Base-by-base conservation (phyloP, 2,329 filamentous ascomycete genomes). In the Neoarthrinium moseri region DNA sequence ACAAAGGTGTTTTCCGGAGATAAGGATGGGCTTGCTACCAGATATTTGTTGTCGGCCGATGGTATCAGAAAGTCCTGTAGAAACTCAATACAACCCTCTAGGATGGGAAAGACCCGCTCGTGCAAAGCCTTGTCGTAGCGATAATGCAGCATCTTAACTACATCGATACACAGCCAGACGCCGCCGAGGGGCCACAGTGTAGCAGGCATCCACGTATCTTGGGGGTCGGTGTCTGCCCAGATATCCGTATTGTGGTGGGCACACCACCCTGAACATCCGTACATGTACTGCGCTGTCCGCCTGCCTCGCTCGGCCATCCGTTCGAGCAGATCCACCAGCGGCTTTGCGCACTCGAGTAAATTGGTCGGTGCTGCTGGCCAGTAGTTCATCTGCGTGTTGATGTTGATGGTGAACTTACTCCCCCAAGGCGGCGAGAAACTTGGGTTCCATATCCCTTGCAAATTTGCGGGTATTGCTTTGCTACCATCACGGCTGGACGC, bases 301-400 rank as follows among this genome's bases (percentile, higher is more conserved):
- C n/a, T 38, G 11, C 38, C 43, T 3, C 33, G 44, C 32, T 26
- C 32, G 3, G 47, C 43, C 32, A 49, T 43, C 10, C 41, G 35
- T 37, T 49, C 47, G n/a, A 43, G 38, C 6, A 46, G 43, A 20
- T 40, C 24, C 17, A 46, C 37, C 22, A 43, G 33, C 4, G 29
- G 32, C 11, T 34, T 3, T 6, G 24, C 24, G 32, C 43, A 45
- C 17, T 54, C 42, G 36, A 42, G 11, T 30, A 48, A 23, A 39
- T 43, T 35, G 71, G 13, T 30, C 3, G 17, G 13, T 17, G 24
- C 21, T 18, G 43, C 69, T 0, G 61, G 65, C 74, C 73, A 78
- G 52, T 78, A 78, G 50, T 77, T 77, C 75, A 78, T 78, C 54
- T 78, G 67, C 0, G 68, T 59, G 33, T 77, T 78, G 55, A 77